These are phyloP conservation scores for Nitzschia sp. DNA, from an alignment of 108 stramenopile genomes.

Conservation along the genomic window DNA sequence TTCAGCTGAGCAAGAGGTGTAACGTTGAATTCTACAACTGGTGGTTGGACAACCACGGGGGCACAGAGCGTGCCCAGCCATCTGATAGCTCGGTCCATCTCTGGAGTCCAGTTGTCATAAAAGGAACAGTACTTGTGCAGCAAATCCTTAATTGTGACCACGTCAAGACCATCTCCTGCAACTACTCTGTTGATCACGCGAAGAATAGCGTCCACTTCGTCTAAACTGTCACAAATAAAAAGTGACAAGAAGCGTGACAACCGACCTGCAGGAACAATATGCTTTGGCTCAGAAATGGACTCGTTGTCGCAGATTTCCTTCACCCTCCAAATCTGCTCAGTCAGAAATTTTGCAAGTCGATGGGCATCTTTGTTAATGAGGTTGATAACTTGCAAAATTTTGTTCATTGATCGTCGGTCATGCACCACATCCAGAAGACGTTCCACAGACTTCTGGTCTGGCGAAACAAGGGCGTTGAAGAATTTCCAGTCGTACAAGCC, in stretches of 20 bases:
- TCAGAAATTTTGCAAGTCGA: conserved; percentile 45
- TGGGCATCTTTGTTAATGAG: conserved; percentile 78
- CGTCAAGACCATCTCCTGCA: conserved; percentile 82
- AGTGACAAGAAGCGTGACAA: conserved; percentile 77
- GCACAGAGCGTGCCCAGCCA: conserved; percentile 71
- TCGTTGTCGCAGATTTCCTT: conserved; percentile 85
- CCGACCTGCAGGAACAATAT: conserved; percentile 73
- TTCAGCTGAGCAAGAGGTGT: conserved; percentile 63
- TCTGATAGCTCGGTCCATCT: conserved; percentile 75
- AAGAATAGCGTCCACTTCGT: conserved; percentile 66
- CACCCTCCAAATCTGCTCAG: conserved; percentile 77
- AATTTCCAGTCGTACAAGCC: conserved; percentile 86
- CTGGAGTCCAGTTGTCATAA: conserved; percentile 84
- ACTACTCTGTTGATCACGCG: conserved; percentile 73
- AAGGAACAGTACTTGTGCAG: conserved; percentile 58
- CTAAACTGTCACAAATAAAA: conserved; percentile 66
- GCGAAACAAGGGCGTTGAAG: conserved; percentile 87
- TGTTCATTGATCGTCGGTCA: conserved; percentile 81
- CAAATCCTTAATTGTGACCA: conserved; percentile 77
- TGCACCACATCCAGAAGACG: conserved; percentile 76
- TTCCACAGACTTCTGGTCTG: conserved; percentile 69
- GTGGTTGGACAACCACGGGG: conserved; percentile 53
- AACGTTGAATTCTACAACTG: conserved; percentile 69
- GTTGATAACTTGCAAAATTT: conserved; percentile 67
- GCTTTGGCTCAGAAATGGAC: conserved; percentile 73